A percentile compares a stretch with the other conserved stretches of the same genome.
phyloP scores from a whole-genome alignment of 352 stramenopile genomes.

The Halophytophthora polymorphica region DNA sequence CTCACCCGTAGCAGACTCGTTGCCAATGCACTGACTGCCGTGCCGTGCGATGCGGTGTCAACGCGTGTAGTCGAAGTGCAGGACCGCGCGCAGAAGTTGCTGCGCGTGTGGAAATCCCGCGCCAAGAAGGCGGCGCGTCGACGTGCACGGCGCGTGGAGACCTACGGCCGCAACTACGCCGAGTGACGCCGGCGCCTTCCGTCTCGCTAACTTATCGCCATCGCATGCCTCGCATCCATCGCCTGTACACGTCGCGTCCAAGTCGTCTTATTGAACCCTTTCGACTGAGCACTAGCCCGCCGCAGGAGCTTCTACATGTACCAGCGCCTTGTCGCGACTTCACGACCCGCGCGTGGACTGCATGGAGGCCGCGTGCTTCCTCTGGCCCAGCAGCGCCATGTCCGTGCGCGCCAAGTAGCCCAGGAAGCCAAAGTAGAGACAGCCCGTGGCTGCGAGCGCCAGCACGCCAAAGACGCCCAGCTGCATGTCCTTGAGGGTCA shows the following conservation, averaged over 20 bases:
- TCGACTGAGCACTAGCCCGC: no score
- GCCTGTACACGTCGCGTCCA: no score
- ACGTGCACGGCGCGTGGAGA: conserved; percentile 52
- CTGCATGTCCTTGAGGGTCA: conserved; percentile 53
- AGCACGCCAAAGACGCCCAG: conserved; percentile 32
- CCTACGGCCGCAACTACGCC: conserved; percentile 64
- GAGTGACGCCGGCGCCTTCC: conserved; percentile 48
- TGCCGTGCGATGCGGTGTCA: neutral
- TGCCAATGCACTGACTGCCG: neutral
- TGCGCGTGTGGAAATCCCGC: conserved; percentile 60
- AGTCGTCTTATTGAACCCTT: no score
- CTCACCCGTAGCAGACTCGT: no score
- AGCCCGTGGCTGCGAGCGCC: conserved; percentile 28
- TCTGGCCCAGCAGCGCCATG: conserved; percentile 19
- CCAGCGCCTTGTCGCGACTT: neutral
- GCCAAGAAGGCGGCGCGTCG: conserved; percentile 70
- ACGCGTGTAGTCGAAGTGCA: conserved; percentile 32
- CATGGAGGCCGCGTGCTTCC: conserved; percentile 14
- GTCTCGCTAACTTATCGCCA: no score
- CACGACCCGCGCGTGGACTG: neutral
- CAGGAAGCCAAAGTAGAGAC: conserved; percentile 74
- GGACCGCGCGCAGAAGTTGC: conserved; percentile 31
- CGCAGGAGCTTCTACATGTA: no score
- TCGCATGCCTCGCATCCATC: no score
- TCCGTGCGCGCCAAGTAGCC: conserved; percentile 57